Conservation (phyloP, 2,329 filamentous ascomycete genomes). For the Alternaria ethzedia region DNA sequence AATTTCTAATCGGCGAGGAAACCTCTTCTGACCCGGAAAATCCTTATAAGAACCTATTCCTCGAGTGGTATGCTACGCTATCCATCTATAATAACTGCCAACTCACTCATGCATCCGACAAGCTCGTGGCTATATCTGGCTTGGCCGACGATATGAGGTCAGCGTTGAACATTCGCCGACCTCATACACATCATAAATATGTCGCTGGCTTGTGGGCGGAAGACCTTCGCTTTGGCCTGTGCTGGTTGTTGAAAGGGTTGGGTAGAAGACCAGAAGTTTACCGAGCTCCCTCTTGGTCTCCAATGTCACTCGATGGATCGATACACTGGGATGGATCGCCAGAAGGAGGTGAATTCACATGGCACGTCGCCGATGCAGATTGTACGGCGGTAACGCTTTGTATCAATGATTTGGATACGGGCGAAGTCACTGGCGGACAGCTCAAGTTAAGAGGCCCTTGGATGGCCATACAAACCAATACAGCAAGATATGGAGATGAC, state of each 20-base stretch:
- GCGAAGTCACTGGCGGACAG: neutral
- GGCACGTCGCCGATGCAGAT: neutral
- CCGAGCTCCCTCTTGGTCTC: neutral
- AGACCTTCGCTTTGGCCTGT: neutral
- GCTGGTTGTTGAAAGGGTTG: fast-evolving
- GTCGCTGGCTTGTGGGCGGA: neutral
- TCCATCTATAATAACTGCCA: neutral
- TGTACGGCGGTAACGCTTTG: neutral
- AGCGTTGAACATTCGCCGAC: neutral
- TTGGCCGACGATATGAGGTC: neutral
- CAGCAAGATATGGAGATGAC: no score
- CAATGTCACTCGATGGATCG: neutral
- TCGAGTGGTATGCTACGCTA: neutral
- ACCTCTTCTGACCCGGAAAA: no score
- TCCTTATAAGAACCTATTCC: neutral
- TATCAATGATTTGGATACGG: neutral
- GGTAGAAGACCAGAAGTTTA: neutral
- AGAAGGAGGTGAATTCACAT: no score
- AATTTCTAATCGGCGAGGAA: no score
- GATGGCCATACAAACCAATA: no score
- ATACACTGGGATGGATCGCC: neutral
- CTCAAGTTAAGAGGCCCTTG: neutral
- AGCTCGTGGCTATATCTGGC: neutral
- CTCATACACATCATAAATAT: neutral
- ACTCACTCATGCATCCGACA: neutral